A percentile compares a stretch with the other conserved stretches of the same genome.
These are phyloP conservation scores for Capronia americana DNA, from an alignment of 2,329 filamentous ascomycete genomes.

Conservation along the genomic window DNA sequence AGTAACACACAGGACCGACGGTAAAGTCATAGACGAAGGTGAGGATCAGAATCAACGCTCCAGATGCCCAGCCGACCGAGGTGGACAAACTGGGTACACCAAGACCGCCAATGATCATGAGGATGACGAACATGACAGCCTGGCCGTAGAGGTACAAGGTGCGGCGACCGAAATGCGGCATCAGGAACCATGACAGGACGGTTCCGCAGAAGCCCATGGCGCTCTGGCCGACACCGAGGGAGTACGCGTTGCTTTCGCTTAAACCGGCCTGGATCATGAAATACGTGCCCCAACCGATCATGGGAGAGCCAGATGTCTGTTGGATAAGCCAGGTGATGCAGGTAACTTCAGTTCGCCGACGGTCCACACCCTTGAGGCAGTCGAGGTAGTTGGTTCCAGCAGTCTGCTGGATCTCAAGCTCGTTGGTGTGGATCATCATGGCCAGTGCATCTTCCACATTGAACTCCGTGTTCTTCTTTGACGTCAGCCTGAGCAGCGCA, in stretches of 20 bases:
- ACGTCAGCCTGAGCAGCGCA: constrained; percentile 54
- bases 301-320: constrained; percentile 67
- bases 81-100: constrained; percentile 38
- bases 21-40: constrained; percentile 63
- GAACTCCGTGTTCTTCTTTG: constrained; percentile 40
- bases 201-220: constrained; percentile 65
- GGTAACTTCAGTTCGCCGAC: constrained; percentile 52
- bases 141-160: constrained; percentile 55
- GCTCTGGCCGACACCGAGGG: constrained; percentile 63
- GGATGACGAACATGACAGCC: constrained; percentile 57
- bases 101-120: constrained; percentile 44
- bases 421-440: constrained; percentile 42
- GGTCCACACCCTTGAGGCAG: constrained; percentile 45
- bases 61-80: constrained; percentile 47
- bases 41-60: constrained; percentile 60
- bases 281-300: constrained; percentile 69
- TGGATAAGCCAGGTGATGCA: constrained; percentile 55
- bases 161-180: constrained; percentile 42
- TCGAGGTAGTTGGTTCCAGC: constrained; percentile 43
- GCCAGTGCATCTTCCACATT: constrained; percentile 43
- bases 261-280: constrained; percentile 61
- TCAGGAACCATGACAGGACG: constrained; percentile 56
- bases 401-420: constrained; percentile 40
- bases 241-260: constrained; percentile 45
- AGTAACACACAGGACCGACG: constrained; percentile 62